Percentiles rank a stretch among this genome's conserved stretches.
phyloP scores from a whole-genome alignment of 1,139 yeast species.

The Candida sp. region DNA sequence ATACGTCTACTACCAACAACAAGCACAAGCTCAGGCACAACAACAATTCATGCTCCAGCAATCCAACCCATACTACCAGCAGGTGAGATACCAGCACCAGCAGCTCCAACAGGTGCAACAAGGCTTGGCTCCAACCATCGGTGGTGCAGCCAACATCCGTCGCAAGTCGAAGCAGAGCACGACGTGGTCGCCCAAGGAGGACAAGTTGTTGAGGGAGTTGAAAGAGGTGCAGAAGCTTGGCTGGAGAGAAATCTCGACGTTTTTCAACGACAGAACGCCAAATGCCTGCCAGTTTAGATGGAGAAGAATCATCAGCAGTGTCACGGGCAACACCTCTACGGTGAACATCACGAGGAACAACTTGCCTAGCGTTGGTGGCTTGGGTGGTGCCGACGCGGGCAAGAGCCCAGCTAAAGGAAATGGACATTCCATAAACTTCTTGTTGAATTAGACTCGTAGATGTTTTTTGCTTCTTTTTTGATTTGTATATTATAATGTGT shows the following conservation, averaged over 20 bases:
- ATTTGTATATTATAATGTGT: neutral
- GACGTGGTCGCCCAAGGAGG: slow-evolving; percentile 47
- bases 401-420: neutral
- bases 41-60: neutral
- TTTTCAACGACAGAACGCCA: slow-evolving; percentile 48
- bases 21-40: neutral
- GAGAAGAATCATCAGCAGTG: slow-evolving; percentile 44
- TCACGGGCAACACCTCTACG: neutral
- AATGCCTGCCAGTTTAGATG: slow-evolving; percentile 54
- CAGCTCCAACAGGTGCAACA: slow-evolving; percentile 1
- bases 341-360: neutral
- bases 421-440: slow-evolving; percentile 30
- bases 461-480: neutral
- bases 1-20: slow-evolving; percentile 2
- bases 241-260: slow-evolving; percentile 49
- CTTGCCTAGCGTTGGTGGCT: neutral
- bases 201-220: slow-evolving; percentile 37
- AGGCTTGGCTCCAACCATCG: neutral
- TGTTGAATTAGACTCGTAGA: slow-evolving; percentile 12
- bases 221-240: slow-evolving; percentile 48
- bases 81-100: neutral
- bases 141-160: neutral
- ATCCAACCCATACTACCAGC: neutral
- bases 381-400: neutral
- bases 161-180: slow-evolving; percentile 36